Evolutionary conservation across 345 rosid genomes (phyloP), one percentile per base, ranked within the genome.

Genomic region (Populus tremula): DNA sequence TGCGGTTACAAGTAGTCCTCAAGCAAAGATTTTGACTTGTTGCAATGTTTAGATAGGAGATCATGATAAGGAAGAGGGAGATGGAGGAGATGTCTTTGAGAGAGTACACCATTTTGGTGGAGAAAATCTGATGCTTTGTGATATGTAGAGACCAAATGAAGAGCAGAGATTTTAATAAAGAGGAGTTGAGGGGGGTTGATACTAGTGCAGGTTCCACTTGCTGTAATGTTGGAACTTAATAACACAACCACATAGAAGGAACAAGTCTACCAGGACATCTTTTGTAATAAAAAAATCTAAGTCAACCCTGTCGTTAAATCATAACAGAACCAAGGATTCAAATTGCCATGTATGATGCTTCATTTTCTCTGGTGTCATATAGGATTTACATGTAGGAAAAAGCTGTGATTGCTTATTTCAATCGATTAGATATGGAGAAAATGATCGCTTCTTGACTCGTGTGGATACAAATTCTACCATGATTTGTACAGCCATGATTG

Each of bases 1-100:
- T 66, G 38, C 47, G 83, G 83, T 69, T 47, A 69, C 94, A 92
- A 47, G 64, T 69, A 43, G 90, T 70, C 36, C 35, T 67, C 43
- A 49, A n/a, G 79, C 93, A 90, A 45, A 73, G 62, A 5, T 71
- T 54, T 36, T 79, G 39, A 35, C 54, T 69, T 31, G 69, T 68
- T 21, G 45, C 68, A 6, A 41, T 23, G 33, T 64, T 65, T 1
- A 25, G 70, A 18, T 35, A 31, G 49, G 23, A 67, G 76, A 20
- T 41, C 25, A 21, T 3, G 54, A 43, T 41, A 49, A 39, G 49
- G 71, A 75, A 16, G 73, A 77, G 13, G 71, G 71, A 3, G 41
- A 13, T 36, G 11, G 45, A 43, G 59, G 41, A 47, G 21, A 78
- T 16, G 54, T 49, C 6, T 43, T 69, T 75, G 63, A 45, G 5